Base-by-base conservation (phyloP, 2,329 filamentous ascomycete species). In the Talaromyces verruculosus region DNA sequence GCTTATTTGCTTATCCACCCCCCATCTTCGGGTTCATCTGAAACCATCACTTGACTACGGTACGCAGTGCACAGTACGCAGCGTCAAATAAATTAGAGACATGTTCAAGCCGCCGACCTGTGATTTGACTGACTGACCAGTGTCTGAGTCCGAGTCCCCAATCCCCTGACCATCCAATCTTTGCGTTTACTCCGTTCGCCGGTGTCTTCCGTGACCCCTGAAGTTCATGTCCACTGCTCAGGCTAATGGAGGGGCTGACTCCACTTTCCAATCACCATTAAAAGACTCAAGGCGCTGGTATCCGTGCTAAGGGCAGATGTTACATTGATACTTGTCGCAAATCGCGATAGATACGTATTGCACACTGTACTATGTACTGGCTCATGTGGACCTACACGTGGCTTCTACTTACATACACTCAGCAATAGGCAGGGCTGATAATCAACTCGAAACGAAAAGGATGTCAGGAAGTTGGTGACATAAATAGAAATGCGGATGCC, bases 181-280 rank as follows among this genome's bases (percentile, higher is more conserved):
- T 25, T 59, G 19, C 22, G 35, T 19, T 45, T 15, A 5, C 10
- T 30, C 28, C 19, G 11, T 8, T n/a, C 22, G 57, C 57, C 57
- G 57, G n/a, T 7, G 57, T 30, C 37, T 60, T 60, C 57, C 57
- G 57, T 28, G 39, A 45, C 57, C 37, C 57, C 57, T 60, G 57
- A 22, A n/a, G 22, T 28, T 45, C 37, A 60, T 41, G 22, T 33
- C 28, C n/a, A 37, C 22, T 28, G 57, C 43, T 28, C 57, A 33
- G 37, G 57, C 37, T 60, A 60, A 45, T n/a, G 39, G 57, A 60
- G 57, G 57, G 57, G 57, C 39, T 22, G 28, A 39, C 35, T 60
- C 57, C 57, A 65, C 25, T 37, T 35, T 39, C 45, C 6, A 60
- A 43, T 33, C 28, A 33, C 7, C 37, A 5, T 17, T n/a, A n/a